Percentiles rank a stretch among this genome's conserved stretches.
Conservation (phyloP, 2,329 filamentous ascomycete species). For the Nemania sp. region DNA sequence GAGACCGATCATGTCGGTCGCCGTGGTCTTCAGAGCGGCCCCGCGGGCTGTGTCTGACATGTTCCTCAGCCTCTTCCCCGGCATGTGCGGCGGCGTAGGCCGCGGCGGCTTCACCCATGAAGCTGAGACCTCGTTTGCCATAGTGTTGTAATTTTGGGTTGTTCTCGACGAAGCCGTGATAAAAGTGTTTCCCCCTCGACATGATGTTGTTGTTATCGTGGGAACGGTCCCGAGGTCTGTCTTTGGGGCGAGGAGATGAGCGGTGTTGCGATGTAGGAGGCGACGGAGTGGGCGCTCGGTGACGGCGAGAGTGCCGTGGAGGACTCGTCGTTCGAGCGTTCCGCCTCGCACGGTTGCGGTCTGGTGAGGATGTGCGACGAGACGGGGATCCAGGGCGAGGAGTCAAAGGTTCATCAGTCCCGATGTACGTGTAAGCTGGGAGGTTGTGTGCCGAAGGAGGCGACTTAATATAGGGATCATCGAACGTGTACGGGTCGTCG, state of each 20-base stretch:
- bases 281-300: conserved; percentile 17
- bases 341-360: conserved; percentile 24
- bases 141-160: conserved; percentile 35
- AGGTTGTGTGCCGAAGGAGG: conserved; percentile 23
- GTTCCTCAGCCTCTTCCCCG: conserved; percentile 22
- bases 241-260: conserved; percentile 26
- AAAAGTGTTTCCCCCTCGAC: conserved; percentile 27
- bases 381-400: conserved; percentile 14
- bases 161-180: conserved; percentile 28
- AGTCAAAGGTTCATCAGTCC: conserved; percentile 35
- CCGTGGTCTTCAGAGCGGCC: conserved; percentile 32
- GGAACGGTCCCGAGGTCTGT: conserved; percentile 13
- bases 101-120: conserved; percentile 38
- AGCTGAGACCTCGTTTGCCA: conserved; percentile 37
- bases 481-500: conserved; percentile 39
- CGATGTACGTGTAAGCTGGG: conserved; percentile 38
- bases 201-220: not conserved
- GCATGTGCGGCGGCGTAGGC: conserved; percentile 37
- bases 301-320: conserved; percentile 32
- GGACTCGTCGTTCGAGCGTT: conserved; percentile 35
- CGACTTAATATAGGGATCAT: conserved; percentile 37
- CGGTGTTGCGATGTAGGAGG: conserved; percentile 16
- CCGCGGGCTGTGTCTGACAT: not conserved
- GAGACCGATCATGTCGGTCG: conserved; percentile 22
- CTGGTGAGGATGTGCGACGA: conserved; percentile 27